A percentile compares a stretch with the other conserved stretches of the same genome.
These are phyloP conservation scores for Paraglomus occultum DNA, from an alignment of 192 early-diverging fungal genomes.

Conservation along the genomic window DNA sequence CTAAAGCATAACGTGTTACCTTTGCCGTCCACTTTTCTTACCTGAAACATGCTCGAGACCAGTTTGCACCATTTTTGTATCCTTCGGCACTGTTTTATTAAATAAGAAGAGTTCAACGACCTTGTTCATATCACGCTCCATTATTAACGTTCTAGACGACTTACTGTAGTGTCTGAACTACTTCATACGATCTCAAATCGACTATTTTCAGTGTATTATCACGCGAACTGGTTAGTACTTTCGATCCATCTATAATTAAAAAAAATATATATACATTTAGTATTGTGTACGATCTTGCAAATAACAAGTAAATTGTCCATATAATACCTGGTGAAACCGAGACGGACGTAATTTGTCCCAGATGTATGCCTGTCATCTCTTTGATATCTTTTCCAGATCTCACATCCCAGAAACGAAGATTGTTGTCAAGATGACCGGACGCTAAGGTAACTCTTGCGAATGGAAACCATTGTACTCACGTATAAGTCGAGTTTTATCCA, in stretches of 20 bases:
- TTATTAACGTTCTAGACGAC: constrained; percentile 4
- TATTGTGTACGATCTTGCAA: background rate
- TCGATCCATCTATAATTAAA: constrained; percentile 53
- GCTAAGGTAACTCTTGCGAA: constrained; percentile 63
- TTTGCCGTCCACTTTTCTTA: constrained; percentile 21
- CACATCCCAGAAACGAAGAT: constrained; percentile 89
- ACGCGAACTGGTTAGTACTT: constrained; percentile 88
- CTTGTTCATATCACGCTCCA: background rate
- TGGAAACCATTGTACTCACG: background rate
- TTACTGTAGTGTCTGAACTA: constrained; percentile 62
- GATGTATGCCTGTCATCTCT: constrained; percentile 85
- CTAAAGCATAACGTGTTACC: background rate
- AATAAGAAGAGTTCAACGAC: background rate
- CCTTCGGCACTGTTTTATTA: constrained; percentile 54
- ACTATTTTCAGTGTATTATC: constrained; percentile 90
- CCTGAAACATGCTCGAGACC: constrained; percentile 82
- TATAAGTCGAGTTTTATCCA: no score
- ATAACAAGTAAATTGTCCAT: background rate
- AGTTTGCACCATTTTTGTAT: constrained; percentile 84
- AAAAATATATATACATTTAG: constrained; percentile 4
- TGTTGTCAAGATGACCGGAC: constrained; percentile 94
- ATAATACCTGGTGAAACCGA: constrained; percentile 62
- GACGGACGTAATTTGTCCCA: constrained; percentile 86
- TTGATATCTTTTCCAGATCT: constrained; percentile 73
- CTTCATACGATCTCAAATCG: constrained; percentile 75